Evolutionary conservation across 2,329 filamentous ascomycete genomes (phyloP), one percentile per base, ranked within the genome.

Genomic region (Albophoma yamanashiensis): DNA sequence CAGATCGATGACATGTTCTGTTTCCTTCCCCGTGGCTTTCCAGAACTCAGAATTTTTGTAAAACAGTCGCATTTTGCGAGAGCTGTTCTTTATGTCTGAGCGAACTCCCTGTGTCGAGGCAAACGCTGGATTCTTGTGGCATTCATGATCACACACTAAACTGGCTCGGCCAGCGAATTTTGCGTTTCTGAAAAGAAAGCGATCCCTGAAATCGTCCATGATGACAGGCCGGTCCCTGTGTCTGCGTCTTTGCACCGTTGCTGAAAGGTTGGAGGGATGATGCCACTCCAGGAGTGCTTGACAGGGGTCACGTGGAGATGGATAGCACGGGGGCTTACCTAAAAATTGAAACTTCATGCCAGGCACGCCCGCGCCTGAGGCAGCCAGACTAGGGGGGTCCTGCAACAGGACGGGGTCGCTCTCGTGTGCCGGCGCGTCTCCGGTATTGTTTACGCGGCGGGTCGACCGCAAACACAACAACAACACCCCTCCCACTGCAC

Each of bases 361-460:
- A 8, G 22, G 14, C 45, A 50, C 25, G 6, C 1, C 25, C 4
- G 12, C 31, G 50, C 50, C 61, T 62, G 22, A 62, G 61, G 61
- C 61, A 62, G 39, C 58, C 58, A 55, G 27, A 43, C 56, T n/a
- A n/a, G n/a, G 45, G 52, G 57, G 57, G 31, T 20, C 20, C 39
- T 47, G 45, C 59, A 27, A 55, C 47, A 12, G 17, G 20, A 17
- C 11, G 50, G 50, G 50, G 50, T n/a, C 50, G 50, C n/a, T 36
- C 11, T 56, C 55, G 14, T 45, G 38, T 31, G 39, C 40, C 31
- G 27, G 40, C 55, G 55, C 38, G 55, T 56, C 38, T 27, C 39
- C 50, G 31, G 34, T 36, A 50, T 69, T 71, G 69, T 71, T 69
- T 69, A 70, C 69, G 64, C 61, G 61, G 27, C 22, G 52, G 60